Evolutionary conservation across 2,329 filamentous ascomycete species (phyloP), one percentile per base, ranked within the genome.

Genomic region (Gnomoniopsis smithogilvyi): DNA sequence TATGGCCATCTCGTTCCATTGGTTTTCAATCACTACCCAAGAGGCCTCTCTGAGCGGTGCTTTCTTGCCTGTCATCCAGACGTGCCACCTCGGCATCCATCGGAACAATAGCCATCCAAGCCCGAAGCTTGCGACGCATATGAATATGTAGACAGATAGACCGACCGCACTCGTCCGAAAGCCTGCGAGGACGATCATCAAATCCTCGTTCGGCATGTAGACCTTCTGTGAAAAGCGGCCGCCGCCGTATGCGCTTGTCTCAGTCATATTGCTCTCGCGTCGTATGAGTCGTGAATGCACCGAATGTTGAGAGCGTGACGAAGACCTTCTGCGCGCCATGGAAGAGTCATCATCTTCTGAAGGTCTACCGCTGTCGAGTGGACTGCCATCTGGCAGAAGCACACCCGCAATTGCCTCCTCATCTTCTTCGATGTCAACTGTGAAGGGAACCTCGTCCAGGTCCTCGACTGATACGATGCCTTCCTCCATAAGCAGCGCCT

Each of bases 21-120:
- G 92, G 68, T 99, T 97, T 82, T 89, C 95, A 64, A 98, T 84
- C 30, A 96, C 93, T 47, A 96, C 88, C 95, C 96, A 99, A 61
- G 90, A 82, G 68, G 91, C 95, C 56, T 90, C 84, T 56, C 82
- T 81, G 33, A 99, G 78, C 2, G 90, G 79, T 17, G 84, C 84
- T 6, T 86, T 76, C 55, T 78, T 82, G 30, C 95, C 95, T 45
- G 91, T 79, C 46, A 98, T 71, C 51, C 81, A 82, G 52, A 98
- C 87, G 67, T 91, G 87, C 91, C 91, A 96, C 60, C 87, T 84
- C 6, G 95, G 96, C 55, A 98, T 73, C 95, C 95, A 99, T 63
- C 92, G 84, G 58, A 98, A 83, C 6, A 98, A 68, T 15, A 99
- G 83, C 76, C 91, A 99, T 4, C 84, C 92, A 38, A 96, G 70